Base-by-base conservation (phyloP, 768 basidiomycete species). In the Dioszegia crocea region DNA sequence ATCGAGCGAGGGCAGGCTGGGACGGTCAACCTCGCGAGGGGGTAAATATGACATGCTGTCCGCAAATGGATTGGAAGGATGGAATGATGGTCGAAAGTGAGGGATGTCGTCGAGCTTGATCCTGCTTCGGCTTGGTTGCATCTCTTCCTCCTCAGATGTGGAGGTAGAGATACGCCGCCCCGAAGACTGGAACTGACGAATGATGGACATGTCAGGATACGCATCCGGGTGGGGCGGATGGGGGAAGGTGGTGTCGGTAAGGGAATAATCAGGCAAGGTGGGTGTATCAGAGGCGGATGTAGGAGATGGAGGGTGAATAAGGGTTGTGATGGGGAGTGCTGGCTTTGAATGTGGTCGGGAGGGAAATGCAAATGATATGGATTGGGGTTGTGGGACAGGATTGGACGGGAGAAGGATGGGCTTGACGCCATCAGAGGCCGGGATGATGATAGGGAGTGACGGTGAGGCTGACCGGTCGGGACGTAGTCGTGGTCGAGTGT, bases 141-240 rank as follows among this genome's bases (percentile, higher is more conserved):
- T 58, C 31, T 66, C 71, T 12, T 73, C 71, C 52, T 73, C 71
- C 53, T 73, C 71, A 4, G 71, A 70, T 5, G 66, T 66, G 3
- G 71, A 66, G 0, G 68, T 62, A 4, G 71, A 73, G 21, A 73
- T 73, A 16, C 71, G 47, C 38, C 71, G 57, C 30, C 71, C 71
- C 26, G 57, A 61, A 19, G 54, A 47, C 24, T 65, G 66, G 52
- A 60, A 70, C 33, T 62, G 62, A 16, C 59, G 51, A 9, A 38
- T 23, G 17, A 50, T 16, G 17, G 49, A 50, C 30, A 36, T 33
- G 19, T 50, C 49, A 31, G 49, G 49, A 21, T 50, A 33, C 8
- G 26, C 12, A 24, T 29, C 8, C 3, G n/a, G 39, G 6, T 1
- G n/a, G 38, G 38, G 36, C 11, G 52, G 16, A 43, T 17, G 12